Base-by-base conservation (phyloP, 208 protist species). In the Naegleria fowleri region DNA sequence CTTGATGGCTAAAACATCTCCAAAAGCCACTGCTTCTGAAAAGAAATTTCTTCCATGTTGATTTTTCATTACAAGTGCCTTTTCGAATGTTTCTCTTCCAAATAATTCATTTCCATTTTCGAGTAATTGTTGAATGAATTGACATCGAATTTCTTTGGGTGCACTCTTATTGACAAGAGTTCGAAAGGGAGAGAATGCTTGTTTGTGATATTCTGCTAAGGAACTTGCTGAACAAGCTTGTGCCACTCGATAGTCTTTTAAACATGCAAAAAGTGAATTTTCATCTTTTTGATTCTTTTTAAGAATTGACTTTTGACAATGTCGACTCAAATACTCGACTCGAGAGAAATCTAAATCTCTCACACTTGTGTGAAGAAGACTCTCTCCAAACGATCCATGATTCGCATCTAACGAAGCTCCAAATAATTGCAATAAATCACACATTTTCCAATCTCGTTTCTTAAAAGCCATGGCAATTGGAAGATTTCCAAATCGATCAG, bases 281-380 rank as follows among this genome's bases (percentile, higher is more conserved):
- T 79, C 67, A 36, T 79, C 29, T 79, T 36, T 79, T 79, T 79
- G 67, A 79, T 79, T 79, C 29, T 79, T 79, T 79, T 79, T 79
- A 25, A 79, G 16, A 33, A 79, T 25, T 0, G 29, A 25, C 9
- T 79, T 79, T 25, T 7, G 67, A 29, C 25, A 19, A 13, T 33
- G 7, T 2, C n/a, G 19, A 13, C 6, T 13, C 19, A 79, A 36
- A 13, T 36, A 36, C 9, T 36, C 16, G n/a, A 79, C 16, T 36
- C 16, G 19, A 11, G 9, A 29, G 6, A 79, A 36, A 33, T 79
- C 67, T 13, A 79, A 79, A 36, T 79, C 67, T 79, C 67, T 25
- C 9, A 79, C 9, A 36, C 25, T 36, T 36, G 29, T 36, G 29
- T 79, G 67, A 13, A 79, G 29, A 36, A 79, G 9, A 79, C 67